Percentiles rank a stretch among this genome's conserved stretches.
phyloP scores from a whole-genome alignment of 2,329 filamentous ascomycete species.

The Fusarium dimerum region DNA sequence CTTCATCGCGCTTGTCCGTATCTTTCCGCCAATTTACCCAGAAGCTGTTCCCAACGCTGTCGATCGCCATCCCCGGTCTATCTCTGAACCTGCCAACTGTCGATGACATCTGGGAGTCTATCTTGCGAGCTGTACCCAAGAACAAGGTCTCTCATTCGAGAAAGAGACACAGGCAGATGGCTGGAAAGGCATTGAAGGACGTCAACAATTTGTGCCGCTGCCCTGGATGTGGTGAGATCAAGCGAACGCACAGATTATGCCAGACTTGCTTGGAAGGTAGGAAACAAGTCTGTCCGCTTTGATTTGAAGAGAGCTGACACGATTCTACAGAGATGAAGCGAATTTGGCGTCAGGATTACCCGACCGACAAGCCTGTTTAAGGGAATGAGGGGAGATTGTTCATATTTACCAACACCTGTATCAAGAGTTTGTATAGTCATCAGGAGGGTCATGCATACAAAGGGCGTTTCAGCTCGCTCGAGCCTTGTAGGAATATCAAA shows the following conservation, averaged over 20 bases:
- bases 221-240: conserved; percentile 82
- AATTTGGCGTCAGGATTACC: conserved; percentile 44
- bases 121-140: conserved; percentile 92
- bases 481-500: conserved; percentile 33
- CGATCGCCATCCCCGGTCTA: conserved; percentile 62
- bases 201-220: conserved; percentile 85
- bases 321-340: conserved; percentile 44
- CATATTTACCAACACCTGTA: conserved; percentile 29
- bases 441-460: conserved; percentile 34
- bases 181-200: conserved; percentile 92
- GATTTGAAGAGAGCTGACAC: conserved; percentile 8
- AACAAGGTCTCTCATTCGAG: conserved; percentile 98
- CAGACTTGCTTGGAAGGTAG: conserved; percentile 82
- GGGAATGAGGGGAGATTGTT: conserved; percentile 8
- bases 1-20: conserved; percentile 45
- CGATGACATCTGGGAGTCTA: conserved; percentile 86
- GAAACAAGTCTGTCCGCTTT: neutral
- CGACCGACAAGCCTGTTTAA: conserved; percentile 36
- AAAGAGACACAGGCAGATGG: conserved; percentile 90
- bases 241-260: conserved; percentile 87
- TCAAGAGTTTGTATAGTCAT: conserved; percentile 34
- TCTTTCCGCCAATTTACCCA: conserved; percentile 48
- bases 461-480: conserved; percentile 35
- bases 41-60: conserved; percentile 54
- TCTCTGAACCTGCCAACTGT: conserved; percentile 58